Evolutionary conservation across 345 rosid species (phyloP).

Genomic region (Iberis pinnata): DNA sequence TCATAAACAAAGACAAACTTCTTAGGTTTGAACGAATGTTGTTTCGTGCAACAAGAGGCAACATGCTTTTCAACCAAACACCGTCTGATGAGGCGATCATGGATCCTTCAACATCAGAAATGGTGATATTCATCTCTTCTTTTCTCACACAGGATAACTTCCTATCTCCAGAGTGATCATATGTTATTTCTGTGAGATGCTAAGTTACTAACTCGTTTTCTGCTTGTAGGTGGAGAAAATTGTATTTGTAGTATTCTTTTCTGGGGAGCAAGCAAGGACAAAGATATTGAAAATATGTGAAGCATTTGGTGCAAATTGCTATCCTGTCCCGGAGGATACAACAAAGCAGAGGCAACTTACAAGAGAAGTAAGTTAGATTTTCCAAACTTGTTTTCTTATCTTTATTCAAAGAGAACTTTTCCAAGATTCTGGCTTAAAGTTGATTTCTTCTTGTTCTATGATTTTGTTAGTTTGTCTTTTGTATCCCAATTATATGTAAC

Average conservation of each 20-base stretch:
- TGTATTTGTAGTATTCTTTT: constrained; percentile 86
- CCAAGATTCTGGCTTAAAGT: constrained; percentile 3
- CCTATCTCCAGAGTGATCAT: constrained; percentile 2
- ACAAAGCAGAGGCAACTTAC: constrained; percentile 82
- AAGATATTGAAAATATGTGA: constrained; percentile 86
- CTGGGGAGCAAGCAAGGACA: constrained; percentile 92
- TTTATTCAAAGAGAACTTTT: not conserved
- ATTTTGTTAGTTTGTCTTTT: constrained; percentile 1
- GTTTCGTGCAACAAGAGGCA: constrained; percentile 97
- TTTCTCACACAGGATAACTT: not conserved
- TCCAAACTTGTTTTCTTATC: constrained; percentile 1
- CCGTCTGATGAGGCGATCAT: constrained; percentile 79
- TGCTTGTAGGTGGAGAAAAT: constrained; percentile 68
- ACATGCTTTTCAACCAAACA: constrained; percentile 94
- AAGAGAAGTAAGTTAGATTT: constrained; percentile 63
- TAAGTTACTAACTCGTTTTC: constrained; percentile 6
- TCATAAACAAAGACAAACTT: constrained; percentile 62
- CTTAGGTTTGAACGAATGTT: constrained; percentile 86
- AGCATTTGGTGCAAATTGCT: constrained; percentile 95
- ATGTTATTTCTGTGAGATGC: constrained; percentile 14
- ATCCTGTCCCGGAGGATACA: constrained; percentile 87
- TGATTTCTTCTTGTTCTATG: constrained; percentile 13
- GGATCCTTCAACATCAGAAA: constrained; percentile 85
- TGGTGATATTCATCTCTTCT: constrained; percentile 42
- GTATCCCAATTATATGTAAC: constrained; percentile 2